Percentiles rank a stretch among this genome's conserved stretches.
These are phyloP conservation scores for Hibiscus syriacus DNA, from an alignment of 345 rosid species.

Conservation along the genomic window DNA sequence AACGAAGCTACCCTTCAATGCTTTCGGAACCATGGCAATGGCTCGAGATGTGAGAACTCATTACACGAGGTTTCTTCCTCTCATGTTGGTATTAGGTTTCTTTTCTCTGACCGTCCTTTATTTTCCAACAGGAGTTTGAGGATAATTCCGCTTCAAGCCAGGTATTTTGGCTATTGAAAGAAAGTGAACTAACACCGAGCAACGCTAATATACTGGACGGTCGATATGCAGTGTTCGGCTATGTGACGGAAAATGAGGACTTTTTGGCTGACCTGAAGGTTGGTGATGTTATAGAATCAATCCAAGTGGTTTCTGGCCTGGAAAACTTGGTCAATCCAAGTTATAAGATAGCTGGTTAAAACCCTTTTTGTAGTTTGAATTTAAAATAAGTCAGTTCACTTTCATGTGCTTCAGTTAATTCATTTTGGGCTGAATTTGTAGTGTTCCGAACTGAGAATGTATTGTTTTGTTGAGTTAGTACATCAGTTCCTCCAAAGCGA, in stretches of 20 bases:
- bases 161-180: constrained; percentile 91
- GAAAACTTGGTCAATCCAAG: constrained; percentile 92
- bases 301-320: constrained; percentile 85
- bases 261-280: constrained; percentile 91
- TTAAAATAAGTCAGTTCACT: neutral
- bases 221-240: constrained; percentile 91
- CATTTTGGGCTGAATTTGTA: neutral
- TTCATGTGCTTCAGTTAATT: constrained; percentile 3
- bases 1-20: constrained; percentile 92
- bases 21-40: constrained; percentile 99
- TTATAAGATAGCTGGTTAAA: constrained; percentile 85
- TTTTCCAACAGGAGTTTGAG: constrained; percentile 72
- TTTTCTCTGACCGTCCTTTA: neutral
- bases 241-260: constrained; percentile 79
- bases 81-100: neutral
- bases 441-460: constrained; percentile 11
- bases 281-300: constrained; percentile 85
- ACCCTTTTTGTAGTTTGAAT: neutral
- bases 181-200: constrained; percentile 96
- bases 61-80: neutral
- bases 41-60: constrained; percentile 79
- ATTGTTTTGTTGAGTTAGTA: constrained; percentile 14
- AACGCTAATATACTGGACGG: constrained; percentile 95
- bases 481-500: neutral
- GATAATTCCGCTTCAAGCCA: constrained; percentile 92